Percentiles rank a stretch among this genome's conserved stretches.
Conservation (phyloP, 1,284 basidiomycete species). For the Abortiporus biennis region DNA sequence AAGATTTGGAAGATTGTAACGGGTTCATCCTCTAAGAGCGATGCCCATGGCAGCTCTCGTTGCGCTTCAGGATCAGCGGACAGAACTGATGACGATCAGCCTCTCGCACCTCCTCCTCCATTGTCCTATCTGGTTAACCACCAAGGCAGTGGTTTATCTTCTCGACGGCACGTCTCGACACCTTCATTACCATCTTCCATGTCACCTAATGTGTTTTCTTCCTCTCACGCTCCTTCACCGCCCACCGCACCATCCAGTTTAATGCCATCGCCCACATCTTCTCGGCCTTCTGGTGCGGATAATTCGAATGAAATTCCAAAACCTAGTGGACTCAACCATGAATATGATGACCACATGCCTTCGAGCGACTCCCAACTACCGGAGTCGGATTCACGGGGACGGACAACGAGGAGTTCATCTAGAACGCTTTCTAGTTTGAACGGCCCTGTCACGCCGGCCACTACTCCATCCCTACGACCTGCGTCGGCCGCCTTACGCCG, state of each 20-base stretch:
- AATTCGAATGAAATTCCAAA: slow-evolving; percentile 34
- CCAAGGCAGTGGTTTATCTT: slow-evolving; percentile 28
- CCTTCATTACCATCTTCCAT: slow-evolving; percentile 55
- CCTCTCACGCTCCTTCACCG: slow-evolving; percentile 57
- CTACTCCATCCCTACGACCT: slow-evolving; percentile 26
- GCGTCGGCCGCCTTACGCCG: slow-evolving; percentile 37
- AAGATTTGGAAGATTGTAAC: slow-evolving; percentile 82
- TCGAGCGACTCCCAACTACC: slow-evolving; percentile 15
- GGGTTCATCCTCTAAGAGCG: slow-evolving; percentile 39
- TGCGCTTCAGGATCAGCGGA: slow-evolving; percentile 35
- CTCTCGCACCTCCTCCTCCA: slow-evolving; percentile 80
- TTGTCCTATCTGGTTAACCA: slow-evolving; percentile 78
- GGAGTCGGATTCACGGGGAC: slow-evolving; percentile 21
- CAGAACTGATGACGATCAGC: slow-evolving; percentile 57
- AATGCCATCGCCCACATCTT: slow-evolving; percentile 67
- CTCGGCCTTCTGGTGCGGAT: slow-evolving; percentile 49
- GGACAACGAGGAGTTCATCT: slow-evolving; percentile 21
- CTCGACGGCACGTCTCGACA: slow-evolving; percentile 56
- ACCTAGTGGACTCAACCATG: neutral
- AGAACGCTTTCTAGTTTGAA: slow-evolving; percentile 21
- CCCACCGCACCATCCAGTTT: slow-evolving; percentile 68
- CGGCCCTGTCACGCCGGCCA: slow-evolving; percentile 26
- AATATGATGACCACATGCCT: slow-evolving; percentile 14
- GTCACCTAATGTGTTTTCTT: slow-evolving; percentile 48
- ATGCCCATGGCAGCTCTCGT: slow-evolving; percentile 14